Percentiles rank a stretch among this genome's conserved stretches.
These are phyloP conservation scores for Lolium perenne DNA, from an alignment of 176 grass and related monocot species.

Conservation along the genomic window DNA sequence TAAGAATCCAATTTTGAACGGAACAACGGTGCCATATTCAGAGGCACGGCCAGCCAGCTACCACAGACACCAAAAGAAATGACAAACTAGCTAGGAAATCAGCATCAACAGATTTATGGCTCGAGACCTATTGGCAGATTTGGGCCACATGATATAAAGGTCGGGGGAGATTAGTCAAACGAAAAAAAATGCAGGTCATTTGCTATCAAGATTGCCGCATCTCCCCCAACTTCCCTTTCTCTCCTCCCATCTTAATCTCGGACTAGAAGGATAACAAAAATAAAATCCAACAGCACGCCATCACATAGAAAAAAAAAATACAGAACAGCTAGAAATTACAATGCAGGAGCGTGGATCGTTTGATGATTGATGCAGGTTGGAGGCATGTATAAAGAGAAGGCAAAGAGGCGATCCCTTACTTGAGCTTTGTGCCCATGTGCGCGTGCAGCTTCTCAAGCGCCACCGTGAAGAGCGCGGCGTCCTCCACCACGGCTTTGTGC, in stretches of 20 bases:
- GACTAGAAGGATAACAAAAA: slow-evolving; percentile 26
- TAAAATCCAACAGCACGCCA: slow-evolving; percentile 29
- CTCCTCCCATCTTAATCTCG: slow-evolving; percentile 40
- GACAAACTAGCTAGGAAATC: background rate
- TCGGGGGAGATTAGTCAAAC: slow-evolving; percentile 43
- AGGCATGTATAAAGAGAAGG: background rate
- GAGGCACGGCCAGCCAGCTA: slow-evolving; percentile 17
- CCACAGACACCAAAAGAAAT: background rate
- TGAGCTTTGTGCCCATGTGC: slow-evolving; percentile 57
- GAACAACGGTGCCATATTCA: slow-evolving; percentile 5
- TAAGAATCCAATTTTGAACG: background rate
- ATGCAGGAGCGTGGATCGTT: slow-evolving; percentile 35
- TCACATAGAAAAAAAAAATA: background rate
- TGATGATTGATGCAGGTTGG: background rate
- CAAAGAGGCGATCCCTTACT: slow-evolving; percentile 43
- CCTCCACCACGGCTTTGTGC: slow-evolving; percentile 43
- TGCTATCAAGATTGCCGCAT: background rate
- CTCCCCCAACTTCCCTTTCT: slow-evolving; percentile 37
- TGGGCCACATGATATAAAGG: slow-evolving; percentile 47
- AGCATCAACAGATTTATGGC: slow-evolving; percentile 14
- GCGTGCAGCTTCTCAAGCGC: slow-evolving; percentile 61
- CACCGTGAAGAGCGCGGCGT: slow-evolving; percentile 47
- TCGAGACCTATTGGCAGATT: slow-evolving; percentile 41
- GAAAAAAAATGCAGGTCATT: slow-evolving; percentile 36
- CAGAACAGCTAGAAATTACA: background rate